Evolutionary conservation across 768 basidiomycete genomes (phyloP).

Genomic region (Pholiota molesta): DNA sequence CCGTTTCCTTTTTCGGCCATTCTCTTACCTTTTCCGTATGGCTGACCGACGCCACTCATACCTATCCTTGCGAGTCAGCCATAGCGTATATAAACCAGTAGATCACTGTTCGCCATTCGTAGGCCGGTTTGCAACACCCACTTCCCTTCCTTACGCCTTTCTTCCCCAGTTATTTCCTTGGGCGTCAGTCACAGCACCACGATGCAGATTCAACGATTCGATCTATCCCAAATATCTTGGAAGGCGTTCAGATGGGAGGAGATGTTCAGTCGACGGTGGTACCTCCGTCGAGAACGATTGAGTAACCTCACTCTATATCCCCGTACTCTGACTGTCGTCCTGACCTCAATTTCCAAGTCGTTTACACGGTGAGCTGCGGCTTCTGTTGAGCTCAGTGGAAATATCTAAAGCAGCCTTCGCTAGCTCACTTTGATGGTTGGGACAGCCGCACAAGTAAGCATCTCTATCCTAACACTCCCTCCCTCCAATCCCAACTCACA

Average conservation of each 20-base stretch:
- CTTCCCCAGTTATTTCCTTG: too few species aligned
- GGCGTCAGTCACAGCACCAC: neutral
- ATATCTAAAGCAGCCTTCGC: neutral
- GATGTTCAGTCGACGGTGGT: slow-evolving; percentile 37
- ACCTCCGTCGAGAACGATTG: slow-evolving; percentile 35
- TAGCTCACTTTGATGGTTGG: slow-evolving; percentile 18
- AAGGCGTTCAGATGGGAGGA: slow-evolving; percentile 31
- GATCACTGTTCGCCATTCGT: too few species aligned
- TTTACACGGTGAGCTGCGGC: slow-evolving; percentile 12
- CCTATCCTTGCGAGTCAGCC: too few species aligned
- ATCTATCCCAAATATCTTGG: slow-evolving; percentile 19
- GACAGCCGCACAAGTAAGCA: slow-evolving; percentile 32
- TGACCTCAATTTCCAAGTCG: neutral
- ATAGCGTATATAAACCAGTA: too few species aligned
- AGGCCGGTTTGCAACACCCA: too few species aligned
- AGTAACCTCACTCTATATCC: slow-evolving; percentile 22
- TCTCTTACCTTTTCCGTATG: too few species aligned
- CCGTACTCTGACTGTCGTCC: too few species aligned
- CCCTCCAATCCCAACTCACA: neutral
- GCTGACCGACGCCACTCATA: too few species aligned
- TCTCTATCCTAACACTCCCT: neutral
- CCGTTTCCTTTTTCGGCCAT: too few species aligned
- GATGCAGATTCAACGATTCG: neutral
- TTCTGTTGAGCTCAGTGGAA: neutral
- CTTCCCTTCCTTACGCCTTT: too few species aligned